Conservation (phyloP, 148 eudicot species). For the Arctostaphylos glauca region DNA sequence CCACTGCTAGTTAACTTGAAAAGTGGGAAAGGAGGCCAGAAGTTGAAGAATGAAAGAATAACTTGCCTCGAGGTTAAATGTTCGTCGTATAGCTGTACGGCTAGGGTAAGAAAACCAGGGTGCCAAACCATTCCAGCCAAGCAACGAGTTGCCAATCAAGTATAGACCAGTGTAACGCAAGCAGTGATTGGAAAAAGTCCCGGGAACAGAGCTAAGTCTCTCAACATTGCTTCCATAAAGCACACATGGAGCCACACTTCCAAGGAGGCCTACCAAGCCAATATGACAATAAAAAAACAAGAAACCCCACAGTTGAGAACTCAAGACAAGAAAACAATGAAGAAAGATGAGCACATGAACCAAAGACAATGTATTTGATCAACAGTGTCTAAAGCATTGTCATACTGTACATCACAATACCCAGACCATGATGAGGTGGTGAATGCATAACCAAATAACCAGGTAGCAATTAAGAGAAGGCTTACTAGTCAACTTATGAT, state of each 20-base stretch:
- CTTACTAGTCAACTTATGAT: neutral
- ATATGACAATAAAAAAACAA: neutral
- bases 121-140: conserved; percentile 75
- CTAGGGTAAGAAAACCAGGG: conserved; percentile 76
- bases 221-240: conserved; percentile 81
- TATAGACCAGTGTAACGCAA: conserved; percentile 70
- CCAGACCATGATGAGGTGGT: neutral
- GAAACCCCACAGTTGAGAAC: neutral
- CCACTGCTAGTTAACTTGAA: neutral
- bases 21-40: neutral
- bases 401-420: neutral
- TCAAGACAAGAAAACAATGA: neutral
- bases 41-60: neutral
- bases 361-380: neutral
- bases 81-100: conserved; percentile 75
- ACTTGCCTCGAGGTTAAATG: conserved; percentile 77
- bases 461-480: neutral
- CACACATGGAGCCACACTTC: conserved; percentile 81
- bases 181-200: conserved; percentile 69
- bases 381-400: neutral
- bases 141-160: conserved; percentile 57
- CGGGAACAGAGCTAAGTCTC: conserved; percentile 61
- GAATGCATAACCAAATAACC: neutral
- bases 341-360: neutral
- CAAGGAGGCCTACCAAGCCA: conserved; percentile 60